A percentile compares a stretch with the other conserved stretches of the same genome.
Evolutionary conservation across 331 rosid genomes (phyloP).

Genomic region (Arachis monticola): DNA sequence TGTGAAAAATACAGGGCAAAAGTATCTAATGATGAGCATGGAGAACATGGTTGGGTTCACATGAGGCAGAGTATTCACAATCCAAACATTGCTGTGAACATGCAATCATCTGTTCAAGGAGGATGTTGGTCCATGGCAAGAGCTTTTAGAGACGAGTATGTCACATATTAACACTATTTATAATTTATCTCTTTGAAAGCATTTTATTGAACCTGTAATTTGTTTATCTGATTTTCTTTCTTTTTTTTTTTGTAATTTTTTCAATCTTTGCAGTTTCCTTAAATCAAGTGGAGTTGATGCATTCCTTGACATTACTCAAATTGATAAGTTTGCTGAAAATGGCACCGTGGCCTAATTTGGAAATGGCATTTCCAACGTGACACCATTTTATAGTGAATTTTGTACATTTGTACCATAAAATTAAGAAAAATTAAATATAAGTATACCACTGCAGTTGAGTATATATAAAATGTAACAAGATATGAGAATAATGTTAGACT

Average conservation of each 20-base stretch:
- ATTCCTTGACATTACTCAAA: conserved; percentile 60
- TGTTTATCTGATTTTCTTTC: conserved; percentile 2
- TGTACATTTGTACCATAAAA: conserved; percentile 11
- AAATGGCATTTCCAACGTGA: not conserved
- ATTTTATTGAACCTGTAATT: not conserved
- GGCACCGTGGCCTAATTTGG: conserved; percentile 45
- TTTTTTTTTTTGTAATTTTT: not conserved
- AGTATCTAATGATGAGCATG: conserved; percentile 61
- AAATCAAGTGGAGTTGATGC: conserved; percentile 60
- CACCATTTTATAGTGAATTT: conserved; percentile 1
- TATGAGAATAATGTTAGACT: not conserved
- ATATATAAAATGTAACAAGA: not conserved
- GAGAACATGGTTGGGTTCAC: conserved; percentile 83
- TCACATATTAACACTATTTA: not conserved
- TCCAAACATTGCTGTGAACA: conserved; percentile 79
- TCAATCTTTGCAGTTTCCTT: conserved; percentile 56
- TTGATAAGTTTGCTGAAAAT: conserved; percentile 53
- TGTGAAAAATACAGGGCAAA: conserved; percentile 60
- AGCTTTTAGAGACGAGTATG: conserved; percentile 70
- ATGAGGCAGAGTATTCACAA: conserved; percentile 91
- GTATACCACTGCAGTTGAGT: conserved; percentile 9
- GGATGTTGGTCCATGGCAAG: conserved; percentile 73
- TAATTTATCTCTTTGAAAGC: not conserved
- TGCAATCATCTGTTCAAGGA: conserved; percentile 75
- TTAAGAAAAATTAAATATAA: conserved; percentile 13